Percentiles rank a stretch among this genome's conserved stretches.
phyloP scores from a whole-genome alignment of 2,329 filamentous ascomycete species.

The Clarireedia paspali region DNA sequence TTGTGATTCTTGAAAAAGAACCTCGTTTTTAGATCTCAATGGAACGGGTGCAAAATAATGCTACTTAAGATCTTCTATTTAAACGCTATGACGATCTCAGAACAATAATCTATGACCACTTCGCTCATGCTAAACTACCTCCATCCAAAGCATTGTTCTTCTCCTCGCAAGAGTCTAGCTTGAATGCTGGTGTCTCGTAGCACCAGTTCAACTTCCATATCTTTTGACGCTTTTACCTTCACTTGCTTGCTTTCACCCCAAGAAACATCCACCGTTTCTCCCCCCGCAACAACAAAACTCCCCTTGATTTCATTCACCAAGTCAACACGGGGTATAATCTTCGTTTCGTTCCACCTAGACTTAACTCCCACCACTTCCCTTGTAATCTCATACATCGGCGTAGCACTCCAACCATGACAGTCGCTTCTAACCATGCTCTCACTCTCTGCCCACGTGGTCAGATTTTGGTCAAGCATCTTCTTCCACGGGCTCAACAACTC shows the following conservation, averaged over 20 bases:
- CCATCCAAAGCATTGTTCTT: not conserved
- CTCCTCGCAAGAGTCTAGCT: not conserved
- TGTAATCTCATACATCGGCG: not conserved
- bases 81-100: too few species aligned
- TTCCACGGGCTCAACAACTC: not conserved
- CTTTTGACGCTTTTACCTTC: not conserved
- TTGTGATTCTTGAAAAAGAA: too few species aligned
- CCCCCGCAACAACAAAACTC: not conserved
- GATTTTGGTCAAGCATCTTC: not conserved
- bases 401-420: slow-evolving; percentile 1
- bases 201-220: not conserved
- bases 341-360: not conserved
- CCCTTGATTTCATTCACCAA: not conserved
- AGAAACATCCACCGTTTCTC: not conserved
- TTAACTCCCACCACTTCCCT: not conserved
- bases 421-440: slow-evolving; percentile 1
- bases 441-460: slow-evolving; percentile 1
- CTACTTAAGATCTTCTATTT: too few species aligned
- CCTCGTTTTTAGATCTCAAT: too few species aligned
- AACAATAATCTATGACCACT: too few species aligned
- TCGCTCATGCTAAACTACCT: not conserved
- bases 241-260: not conserved
- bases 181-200: not conserved
- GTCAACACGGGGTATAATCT: not conserved
- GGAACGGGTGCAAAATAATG: too few species aligned